Base-by-base conservation (phyloP, 108 stramenopile species). In the Nitzschia sp. region DNA sequence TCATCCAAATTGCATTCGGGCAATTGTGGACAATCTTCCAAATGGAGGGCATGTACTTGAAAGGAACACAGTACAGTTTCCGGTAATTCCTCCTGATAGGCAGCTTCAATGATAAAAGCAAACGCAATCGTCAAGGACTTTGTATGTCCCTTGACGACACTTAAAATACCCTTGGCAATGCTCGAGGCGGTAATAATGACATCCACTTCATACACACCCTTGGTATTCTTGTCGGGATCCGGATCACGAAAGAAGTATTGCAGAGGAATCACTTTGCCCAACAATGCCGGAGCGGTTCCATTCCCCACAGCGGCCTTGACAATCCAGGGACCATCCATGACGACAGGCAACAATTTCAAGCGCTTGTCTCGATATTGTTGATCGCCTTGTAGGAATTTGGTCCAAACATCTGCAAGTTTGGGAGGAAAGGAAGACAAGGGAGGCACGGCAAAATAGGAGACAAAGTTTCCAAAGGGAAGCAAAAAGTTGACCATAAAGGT, bases 271-370 rank as follows among this genome's bases (percentile, higher is more conserved):
- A 87, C 91, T 65, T 91, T 86, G 11, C 94, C 91, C 19, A 95
- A 48, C 64, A 93, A 66, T 17, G 95, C 92, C 17, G 95, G 92
- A 26, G 92, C 76, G 14, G 85, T 91, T 10, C 94, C 94, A 29
- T 89, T 88, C 9, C 94, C 94, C 12, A 95, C 92, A 7, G 92
- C 92, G 46, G 86, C 86, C 61, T 83, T 77, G 24, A 93, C 92
- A 73, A 95, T 92, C 95, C 95, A 95, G 38, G 91, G 91, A 7
- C 95, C 95, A 50, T 95, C 91, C 17, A 91, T 81, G 25, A 93
- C 90, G 22, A 93, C 85, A 0, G 95, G 92, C 7, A 95, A 72
- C 29, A 95, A 59, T 70, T 95, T 95, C 43, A 95, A 69, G 48
- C 89, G 82, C 29, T 87, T 83, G 74, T 93, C 95, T 8, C 95